Evolutionary conservation across 495 filamentous ascomycete genomes (phyloP).

Genomic region (Tuber borchii): DNA sequence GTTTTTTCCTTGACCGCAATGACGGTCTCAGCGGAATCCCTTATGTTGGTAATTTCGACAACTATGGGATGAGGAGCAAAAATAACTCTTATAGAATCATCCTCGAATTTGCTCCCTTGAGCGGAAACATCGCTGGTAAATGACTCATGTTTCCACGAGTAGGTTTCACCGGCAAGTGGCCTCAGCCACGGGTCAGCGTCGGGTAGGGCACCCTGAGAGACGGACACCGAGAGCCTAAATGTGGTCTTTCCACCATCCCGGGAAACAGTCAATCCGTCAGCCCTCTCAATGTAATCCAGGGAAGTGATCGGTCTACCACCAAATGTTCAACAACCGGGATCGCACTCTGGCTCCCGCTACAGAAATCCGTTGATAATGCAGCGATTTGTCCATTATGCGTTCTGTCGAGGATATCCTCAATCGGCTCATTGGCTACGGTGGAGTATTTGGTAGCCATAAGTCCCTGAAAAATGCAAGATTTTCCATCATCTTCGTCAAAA

Average conservation of each 20-base stretch:
- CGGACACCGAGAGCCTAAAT: slow-evolving; percentile 68
- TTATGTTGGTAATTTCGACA: slow-evolving; percentile 75
- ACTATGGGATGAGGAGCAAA: slow-evolving; percentile 81
- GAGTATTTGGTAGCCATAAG: slow-evolving; percentile 91
- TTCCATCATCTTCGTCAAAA: slow-evolving; percentile 88
- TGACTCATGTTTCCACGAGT: slow-evolving; percentile 91
- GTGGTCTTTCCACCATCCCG: slow-evolving; percentile 66
- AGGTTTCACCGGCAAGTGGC: slow-evolving; percentile 73
- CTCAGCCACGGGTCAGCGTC: slow-evolving; percentile 76
- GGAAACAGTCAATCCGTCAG: slow-evolving; percentile 74
- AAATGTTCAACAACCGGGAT: slow-evolving; percentile 92
- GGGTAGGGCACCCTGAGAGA: too few relatives aligned
- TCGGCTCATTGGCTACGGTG: slow-evolving; percentile 77
- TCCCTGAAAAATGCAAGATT: slow-evolving; percentile 91
- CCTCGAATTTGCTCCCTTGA: slow-evolving; percentile 92
- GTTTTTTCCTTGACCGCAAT: slow-evolving; percentile 70
- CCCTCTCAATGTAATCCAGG: slow-evolving; percentile 53
- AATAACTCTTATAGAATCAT: slow-evolving; percentile 86
- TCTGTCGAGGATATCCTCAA: slow-evolving; percentile 81
- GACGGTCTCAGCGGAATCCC: slow-evolving; percentile 67
- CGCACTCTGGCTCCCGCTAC: slow-evolving; percentile 60
- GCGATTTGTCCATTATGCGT: slow-evolving; percentile 83
- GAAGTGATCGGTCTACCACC: slow-evolving; percentile 70
- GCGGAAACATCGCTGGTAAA: slow-evolving; percentile 91
- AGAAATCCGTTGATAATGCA: slow-evolving; percentile 69